phyloP scores from a whole-genome alignment of 768 basidiomycete genomes.

The Rossbeevera mucosa region DNA sequence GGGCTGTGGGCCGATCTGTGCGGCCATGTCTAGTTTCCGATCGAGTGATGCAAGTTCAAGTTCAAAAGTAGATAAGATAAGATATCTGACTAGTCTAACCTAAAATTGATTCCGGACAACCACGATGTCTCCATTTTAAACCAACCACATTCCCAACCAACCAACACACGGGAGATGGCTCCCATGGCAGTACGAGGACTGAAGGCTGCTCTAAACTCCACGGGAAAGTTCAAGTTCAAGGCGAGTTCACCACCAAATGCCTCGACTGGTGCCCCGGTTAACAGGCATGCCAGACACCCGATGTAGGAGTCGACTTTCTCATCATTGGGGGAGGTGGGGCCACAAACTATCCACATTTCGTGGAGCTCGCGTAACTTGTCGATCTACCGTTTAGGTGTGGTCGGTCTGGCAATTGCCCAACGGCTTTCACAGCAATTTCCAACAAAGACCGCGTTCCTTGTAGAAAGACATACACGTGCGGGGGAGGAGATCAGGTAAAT shows the following conservation, averaged over 20 bases:
- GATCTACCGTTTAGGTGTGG: conserved; percentile 48
- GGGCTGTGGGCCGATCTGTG: conserved; percentile 25
- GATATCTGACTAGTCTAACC: conserved; percentile 11
- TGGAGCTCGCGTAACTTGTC: not conserved
- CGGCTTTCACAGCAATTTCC: conserved; percentile 62
- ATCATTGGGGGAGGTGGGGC: conserved; percentile 79
- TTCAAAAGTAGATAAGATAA: conserved; percentile 18
- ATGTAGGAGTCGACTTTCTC: conserved; percentile 73
- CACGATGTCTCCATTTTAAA: not conserved
- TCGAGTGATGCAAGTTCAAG: not conserved
- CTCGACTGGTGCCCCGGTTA: not conserved
- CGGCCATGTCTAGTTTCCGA: conserved; percentile 13
- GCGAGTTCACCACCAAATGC: conserved; percentile 27
- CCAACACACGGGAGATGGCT: conserved; percentile 13
- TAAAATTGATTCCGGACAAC: not conserved
- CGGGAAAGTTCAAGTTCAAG: conserved; percentile 58
- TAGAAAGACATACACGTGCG: conserved; percentile 69
- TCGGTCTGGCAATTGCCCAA: conserved; percentile 84
- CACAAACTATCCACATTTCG: not conserved
- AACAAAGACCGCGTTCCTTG: conserved; percentile 66
- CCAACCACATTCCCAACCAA: not conserved
- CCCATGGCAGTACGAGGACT: conserved; percentile 45
- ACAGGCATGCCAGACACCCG: conserved; percentile 47
- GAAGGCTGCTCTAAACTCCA: conserved; percentile 56
- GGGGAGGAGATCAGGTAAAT: conserved; percentile 84